These are phyloP conservation scores for Fraxinus xanthoxyloides DNA, from an alignment of 305 asterid genomes.

Conservation along the genomic window DNA sequence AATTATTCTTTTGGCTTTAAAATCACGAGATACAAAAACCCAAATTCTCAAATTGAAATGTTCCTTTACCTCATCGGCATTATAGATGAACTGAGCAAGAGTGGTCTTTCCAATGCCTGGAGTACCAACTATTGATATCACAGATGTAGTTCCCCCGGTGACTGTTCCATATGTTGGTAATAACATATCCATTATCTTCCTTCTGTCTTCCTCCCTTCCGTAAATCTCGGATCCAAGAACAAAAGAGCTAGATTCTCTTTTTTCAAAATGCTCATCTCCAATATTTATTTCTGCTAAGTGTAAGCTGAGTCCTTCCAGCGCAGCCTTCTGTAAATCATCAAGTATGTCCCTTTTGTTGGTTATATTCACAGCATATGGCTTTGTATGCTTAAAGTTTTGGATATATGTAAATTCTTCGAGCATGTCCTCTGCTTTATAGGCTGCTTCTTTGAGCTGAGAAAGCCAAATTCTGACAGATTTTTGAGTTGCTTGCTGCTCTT, in stretches of 20 bases:
- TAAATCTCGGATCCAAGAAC: slow-evolving; percentile 15
- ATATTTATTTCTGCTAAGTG: slow-evolving; percentile 16
- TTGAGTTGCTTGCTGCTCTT: slow-evolving; percentile 16
- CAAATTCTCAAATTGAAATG: slow-evolving; percentile 30
- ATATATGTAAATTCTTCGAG: slow-evolving; percentile 9
- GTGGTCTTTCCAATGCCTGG: slow-evolving; percentile 39
- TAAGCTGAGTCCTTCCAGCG: slow-evolving; percentile 22
- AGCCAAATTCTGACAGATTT: slow-evolving; percentile 19
- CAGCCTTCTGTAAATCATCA: slow-evolving; percentile 21
- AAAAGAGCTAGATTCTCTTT: slow-evolving; percentile 26
- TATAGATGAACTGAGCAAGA: slow-evolving; percentile 32
- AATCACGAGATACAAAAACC: slow-evolving; percentile 27
- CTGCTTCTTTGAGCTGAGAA: slow-evolving; percentile 18
- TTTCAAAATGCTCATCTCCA: slow-evolving; percentile 5
- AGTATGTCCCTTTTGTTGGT: slow-evolving; percentile 15
- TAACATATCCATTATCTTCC: slow-evolving; percentile 10
- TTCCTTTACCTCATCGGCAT: slow-evolving; percentile 27
- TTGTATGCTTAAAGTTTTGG: no score
- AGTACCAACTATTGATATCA: slow-evolving; percentile 30
- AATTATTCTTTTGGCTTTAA: slow-evolving; percentile 23
- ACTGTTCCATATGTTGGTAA: background rate
- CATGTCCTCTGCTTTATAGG: slow-evolving; percentile 22
- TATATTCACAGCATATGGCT: background rate
- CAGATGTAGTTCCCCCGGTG: slow-evolving; percentile 5
- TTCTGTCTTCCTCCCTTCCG: slow-evolving; percentile 32